These are phyloP conservation scores for Phytophthora melonis DNA, from an alignment of 352 stramenopile genomes.

Conservation along the genomic window DNA sequence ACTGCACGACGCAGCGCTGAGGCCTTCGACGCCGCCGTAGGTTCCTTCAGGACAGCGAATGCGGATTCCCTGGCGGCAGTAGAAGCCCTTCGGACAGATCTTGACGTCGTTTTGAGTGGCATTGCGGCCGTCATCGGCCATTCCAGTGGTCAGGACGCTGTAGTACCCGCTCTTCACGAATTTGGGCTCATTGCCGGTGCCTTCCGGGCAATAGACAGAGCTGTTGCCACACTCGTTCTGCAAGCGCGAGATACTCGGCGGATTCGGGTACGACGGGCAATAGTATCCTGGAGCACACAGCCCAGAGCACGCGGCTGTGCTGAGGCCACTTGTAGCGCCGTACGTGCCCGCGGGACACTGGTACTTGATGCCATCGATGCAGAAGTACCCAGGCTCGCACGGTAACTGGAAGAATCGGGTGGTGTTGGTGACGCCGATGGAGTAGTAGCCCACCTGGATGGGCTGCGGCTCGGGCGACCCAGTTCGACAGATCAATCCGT, in stretches of 20 bases:
- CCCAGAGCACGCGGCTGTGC: conserved; percentile 60
- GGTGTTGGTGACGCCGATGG: conserved; percentile 57
- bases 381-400: conserved; percentile 85
- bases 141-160: conserved; percentile 53
- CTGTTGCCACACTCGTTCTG: conserved; percentile 62
- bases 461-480: conserved; percentile 45
- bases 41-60: conserved; percentile 76
- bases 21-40: conserved; percentile 58
- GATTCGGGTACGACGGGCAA: conserved; percentile 70
- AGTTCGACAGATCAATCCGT: conserved; percentile 61
- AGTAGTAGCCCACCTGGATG: conserved; percentile 73
- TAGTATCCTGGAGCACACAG: conserved; percentile 69
- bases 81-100: conserved; percentile 69
- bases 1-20: conserved; percentile 59
- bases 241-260: conserved; percentile 50
- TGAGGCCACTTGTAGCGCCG: conserved; percentile 55
- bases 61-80: conserved; percentile 75
- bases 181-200: conserved; percentile 57
- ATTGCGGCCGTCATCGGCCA: conserved; percentile 48
- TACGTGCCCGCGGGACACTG: conserved; percentile 83
- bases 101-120: conserved; percentile 61
- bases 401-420: conserved; percentile 68
- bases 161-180: conserved; percentile 62
- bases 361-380: conserved; percentile 63
- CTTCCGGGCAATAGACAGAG: conserved; percentile 65